phyloP scores from a whole-genome alignment of 768 basidiomycete genomes.

The Kondoa subrosea region DNA sequence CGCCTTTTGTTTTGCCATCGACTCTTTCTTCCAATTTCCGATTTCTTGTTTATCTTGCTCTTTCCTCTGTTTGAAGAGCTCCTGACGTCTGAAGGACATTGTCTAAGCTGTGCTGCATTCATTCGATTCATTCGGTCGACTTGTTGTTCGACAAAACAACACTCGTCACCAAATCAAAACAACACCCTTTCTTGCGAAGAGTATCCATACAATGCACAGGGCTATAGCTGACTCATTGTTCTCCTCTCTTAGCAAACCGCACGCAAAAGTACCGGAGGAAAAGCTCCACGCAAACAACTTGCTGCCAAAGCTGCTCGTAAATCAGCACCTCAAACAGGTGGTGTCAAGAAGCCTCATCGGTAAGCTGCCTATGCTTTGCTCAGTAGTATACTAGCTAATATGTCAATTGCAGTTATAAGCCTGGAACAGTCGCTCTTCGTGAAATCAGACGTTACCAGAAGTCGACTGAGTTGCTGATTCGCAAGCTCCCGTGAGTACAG shows the following conservation, averaged over 20 bases:
- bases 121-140: no score
- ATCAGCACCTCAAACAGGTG: slow-evolving; percentile 67
- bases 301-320: slow-evolving; percentile 91
- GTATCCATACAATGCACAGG: no score
- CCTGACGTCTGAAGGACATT: no score
- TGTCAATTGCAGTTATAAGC: slow-evolving; percentile 20
- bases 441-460: slow-evolving; percentile 98
- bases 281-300: slow-evolving; percentile 71
- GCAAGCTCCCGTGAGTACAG: slow-evolving; percentile 73
- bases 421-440: slow-evolving; percentile 91
- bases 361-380: slow-evolving; percentile 36
- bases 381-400: background rate
- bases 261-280: slow-evolving; percentile 50
- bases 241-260: slow-evolving; percentile 17
- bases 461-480: slow-evolving; percentile 94
- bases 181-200: background rate
- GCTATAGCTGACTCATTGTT: background rate
- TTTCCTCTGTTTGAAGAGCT: no score
- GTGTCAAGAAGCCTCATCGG: slow-evolving; percentile 99
- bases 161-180: no score
- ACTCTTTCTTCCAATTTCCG: background rate
- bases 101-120: no score
- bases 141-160: no score
- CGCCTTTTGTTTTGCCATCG: background rate
- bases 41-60: background rate